Evolutionary conservation across 2,329 filamentous ascomycete genomes (phyloP).

Genomic region (Aspergillus niger): DNA sequence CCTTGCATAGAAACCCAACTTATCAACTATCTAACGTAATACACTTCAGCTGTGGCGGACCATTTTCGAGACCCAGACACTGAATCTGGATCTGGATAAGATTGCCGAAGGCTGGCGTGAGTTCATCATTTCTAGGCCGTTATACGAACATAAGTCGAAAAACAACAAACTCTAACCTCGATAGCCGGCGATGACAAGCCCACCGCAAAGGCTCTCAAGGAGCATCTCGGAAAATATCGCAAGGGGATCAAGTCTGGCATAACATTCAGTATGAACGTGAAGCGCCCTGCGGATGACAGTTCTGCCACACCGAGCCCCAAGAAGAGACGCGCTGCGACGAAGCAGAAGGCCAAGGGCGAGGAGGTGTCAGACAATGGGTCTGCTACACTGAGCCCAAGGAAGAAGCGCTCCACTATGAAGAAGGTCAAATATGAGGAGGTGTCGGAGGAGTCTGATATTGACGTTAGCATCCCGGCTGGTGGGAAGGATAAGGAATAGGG

Average conservation of each 20-base stretch:
- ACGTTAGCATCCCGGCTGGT: not conserved
- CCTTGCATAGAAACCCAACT: not conserved
- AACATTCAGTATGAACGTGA: slow-evolving; percentile 13
- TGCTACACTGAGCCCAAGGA: not conserved
- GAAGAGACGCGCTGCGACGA: not conserved
- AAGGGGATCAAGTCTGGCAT: slow-evolving; percentile 8
- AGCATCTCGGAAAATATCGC: slow-evolving; percentile 17
- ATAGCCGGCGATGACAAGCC: slow-evolving; percentile 16
- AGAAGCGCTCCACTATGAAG: not conserved
- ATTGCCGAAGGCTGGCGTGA: slow-evolving; percentile 13
- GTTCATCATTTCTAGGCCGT: not conserved
- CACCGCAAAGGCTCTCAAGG: slow-evolving; percentile 17
- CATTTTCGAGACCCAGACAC: slow-evolving; percentile 17
- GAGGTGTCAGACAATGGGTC: not conserved
- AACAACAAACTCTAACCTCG: not conserved
- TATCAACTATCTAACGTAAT: not conserved
- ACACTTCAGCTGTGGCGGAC: slow-evolving; percentile 18
- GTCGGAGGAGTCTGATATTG: not conserved
- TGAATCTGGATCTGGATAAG: slow-evolving; percentile 15
- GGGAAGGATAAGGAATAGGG: no score
- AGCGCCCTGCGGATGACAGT: not conserved
- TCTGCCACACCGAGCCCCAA: not conserved
- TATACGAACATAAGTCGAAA: not conserved
- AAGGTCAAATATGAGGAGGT: not conserved
- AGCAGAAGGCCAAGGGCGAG: not conserved